Evolutionary conservation across 306 rosid genomes (phyloP).

Genomic region (Prunus mira): DNA sequence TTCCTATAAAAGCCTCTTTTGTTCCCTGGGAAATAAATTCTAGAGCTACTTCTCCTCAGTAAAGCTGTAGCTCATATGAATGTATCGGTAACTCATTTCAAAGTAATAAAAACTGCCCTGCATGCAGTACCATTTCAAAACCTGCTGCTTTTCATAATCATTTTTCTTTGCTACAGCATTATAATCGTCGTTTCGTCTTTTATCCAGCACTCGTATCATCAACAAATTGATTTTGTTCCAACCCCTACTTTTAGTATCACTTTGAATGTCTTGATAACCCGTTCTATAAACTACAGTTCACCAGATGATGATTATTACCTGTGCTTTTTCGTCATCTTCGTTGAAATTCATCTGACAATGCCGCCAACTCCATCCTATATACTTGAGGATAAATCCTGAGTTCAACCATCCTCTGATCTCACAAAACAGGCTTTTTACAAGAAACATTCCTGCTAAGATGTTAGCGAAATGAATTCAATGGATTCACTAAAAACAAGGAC

Average conservation of each 20-base stretch:
- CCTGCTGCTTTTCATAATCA: not conserved
- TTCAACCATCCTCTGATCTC: not conserved
- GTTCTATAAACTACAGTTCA: not conserved
- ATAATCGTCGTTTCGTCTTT: not conserved
- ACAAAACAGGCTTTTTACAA: not conserved
- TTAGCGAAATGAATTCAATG: not conserved
- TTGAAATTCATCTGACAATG: not conserved
- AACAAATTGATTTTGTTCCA: not conserved
- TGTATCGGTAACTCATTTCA: too few relatives aligned
- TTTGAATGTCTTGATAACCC: not conserved
- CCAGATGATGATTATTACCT: not conserved
- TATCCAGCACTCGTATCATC: not conserved
- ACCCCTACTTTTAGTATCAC: not conserved
- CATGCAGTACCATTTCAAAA: not conserved
- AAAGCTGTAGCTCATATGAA: too few relatives aligned
- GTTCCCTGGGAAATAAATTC: too few relatives aligned
- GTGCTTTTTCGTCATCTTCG: not conserved
- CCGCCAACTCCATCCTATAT: not conserved
- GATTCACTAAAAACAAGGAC: not conserved
- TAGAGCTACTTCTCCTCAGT: too few relatives aligned
- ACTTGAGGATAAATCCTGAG: not conserved
- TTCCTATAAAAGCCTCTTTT: too few relatives aligned
- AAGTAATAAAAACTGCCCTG: not conserved
- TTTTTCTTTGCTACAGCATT: not conserved
- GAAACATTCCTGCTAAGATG: constrained; percentile 9